Percentiles rank a stretch among this genome's conserved stretches.
Conservation (phyloP, 805 yeast species). For the Candida pseudoglaebosa region DNA sequence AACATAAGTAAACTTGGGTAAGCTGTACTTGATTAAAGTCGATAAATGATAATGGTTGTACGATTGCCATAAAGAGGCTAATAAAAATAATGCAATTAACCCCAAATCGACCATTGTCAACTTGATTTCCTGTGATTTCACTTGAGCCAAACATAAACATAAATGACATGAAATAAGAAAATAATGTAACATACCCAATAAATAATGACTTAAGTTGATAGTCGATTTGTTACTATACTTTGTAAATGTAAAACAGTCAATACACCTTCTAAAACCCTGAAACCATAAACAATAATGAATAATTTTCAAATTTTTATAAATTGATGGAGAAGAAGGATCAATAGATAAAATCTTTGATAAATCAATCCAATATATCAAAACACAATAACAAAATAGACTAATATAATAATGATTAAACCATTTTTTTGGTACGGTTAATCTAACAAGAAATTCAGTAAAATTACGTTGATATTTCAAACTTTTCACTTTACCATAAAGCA, state of each 20-base stretch:
- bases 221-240: constrained; percentile 44
- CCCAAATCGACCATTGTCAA: constrained; percentile 17
- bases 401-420: constrained; percentile 64
- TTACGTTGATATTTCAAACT: neutral
- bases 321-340: constrained; percentile 1
- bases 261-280: constrained; percentile 54
- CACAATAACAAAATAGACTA: constrained; percentile 26
- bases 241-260: constrained; percentile 51
- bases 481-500: constrained; percentile 21
- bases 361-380: constrained; percentile 6
- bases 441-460: constrained; percentile 11
- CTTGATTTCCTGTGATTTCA: constrained; percentile 2
- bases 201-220: constrained; percentile 64
- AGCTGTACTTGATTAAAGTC: constrained; percentile 47
- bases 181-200: constrained; percentile 62
- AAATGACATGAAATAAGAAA: constrained; percentile 39
- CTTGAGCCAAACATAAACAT: constrained; percentile 7
- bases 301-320: constrained; percentile 16
- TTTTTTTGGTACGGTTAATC: constrained; percentile 54
- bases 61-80: constrained; percentile 53
- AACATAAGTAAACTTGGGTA: constrained; percentile 46
- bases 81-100: constrained; percentile 36
- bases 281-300: constrained; percentile 24
- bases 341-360: constrained; percentile 2
- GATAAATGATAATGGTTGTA: constrained; percentile 50